Conservation (phyloP, 768 basidiomycete genomes). For the Pisolithus albus region DNA sequence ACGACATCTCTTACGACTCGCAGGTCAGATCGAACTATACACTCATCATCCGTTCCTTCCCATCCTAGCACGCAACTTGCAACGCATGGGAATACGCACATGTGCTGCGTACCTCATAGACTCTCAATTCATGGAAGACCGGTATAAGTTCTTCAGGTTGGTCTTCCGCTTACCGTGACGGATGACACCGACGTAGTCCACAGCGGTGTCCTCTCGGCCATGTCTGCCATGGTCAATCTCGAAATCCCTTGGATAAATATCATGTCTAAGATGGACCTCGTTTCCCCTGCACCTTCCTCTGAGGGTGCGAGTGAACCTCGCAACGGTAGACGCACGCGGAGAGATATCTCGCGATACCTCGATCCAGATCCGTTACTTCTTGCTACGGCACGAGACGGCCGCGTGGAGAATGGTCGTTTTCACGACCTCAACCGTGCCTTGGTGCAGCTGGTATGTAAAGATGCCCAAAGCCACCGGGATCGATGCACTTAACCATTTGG, state of each 20-base stretch:
- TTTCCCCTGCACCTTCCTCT: slow-evolving; percentile 39
- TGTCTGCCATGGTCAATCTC: slow-evolving; percentile 98
- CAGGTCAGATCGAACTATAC: slow-evolving; percentile 97
- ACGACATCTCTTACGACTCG: slow-evolving; percentile 4
- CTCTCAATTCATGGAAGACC: slow-evolving; percentile 99
- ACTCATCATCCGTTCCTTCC: slow-evolving; percentile 98
- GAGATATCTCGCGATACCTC: slow-evolving; percentile 90
- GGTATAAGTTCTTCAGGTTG: slow-evolving; percentile 94
- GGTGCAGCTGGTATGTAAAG: slow-evolving; percentile 72
- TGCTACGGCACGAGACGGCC: slow-evolving; percentile 41
- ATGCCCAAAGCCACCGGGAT: not conserved
- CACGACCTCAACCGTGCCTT: slow-evolving; percentile 93
- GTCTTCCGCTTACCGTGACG: not conserved
- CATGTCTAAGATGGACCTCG: slow-evolving; percentile 99
- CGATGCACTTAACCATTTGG: not conserved
- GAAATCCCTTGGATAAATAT: slow-evolving; percentile 97
- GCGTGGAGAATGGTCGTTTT: slow-evolving; percentile 76
- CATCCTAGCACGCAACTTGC: slow-evolving; percentile 69
- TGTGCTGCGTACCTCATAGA: slow-evolving; percentile 92
- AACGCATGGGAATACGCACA: slow-evolving; percentile 74
- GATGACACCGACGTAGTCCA: slow-evolving; percentile 4
- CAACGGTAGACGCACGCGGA: slow-evolving; percentile 65
- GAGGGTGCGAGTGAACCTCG: slow-evolving; percentile 41
- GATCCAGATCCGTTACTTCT: slow-evolving; percentile 93
- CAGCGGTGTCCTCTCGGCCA: slow-evolving; percentile 92